Evolutionary conservation across 805 yeast genomes (phyloP).

Genomic region (Candida sakaeoensis): DNA sequence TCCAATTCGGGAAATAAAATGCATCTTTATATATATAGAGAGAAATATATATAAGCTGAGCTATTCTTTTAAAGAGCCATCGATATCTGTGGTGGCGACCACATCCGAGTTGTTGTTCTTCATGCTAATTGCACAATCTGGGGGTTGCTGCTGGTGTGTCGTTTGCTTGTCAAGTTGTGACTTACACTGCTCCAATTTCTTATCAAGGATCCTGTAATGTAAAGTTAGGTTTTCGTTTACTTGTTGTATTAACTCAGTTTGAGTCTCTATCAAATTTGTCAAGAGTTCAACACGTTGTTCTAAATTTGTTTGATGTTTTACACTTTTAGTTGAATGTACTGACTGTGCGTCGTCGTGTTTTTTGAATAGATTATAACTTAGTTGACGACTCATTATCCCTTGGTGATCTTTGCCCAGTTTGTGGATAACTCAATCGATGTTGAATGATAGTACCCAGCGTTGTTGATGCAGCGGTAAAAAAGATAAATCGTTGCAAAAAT

Average conservation of each 20-base stretch:
- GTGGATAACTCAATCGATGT: too few relatives aligned
- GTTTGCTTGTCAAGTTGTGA: neutral
- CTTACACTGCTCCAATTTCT: neutral
- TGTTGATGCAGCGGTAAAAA: neutral
- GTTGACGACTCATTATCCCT: neutral
- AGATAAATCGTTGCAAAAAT: too few relatives aligned
- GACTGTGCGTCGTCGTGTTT: neutral
- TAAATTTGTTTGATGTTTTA: neutral
- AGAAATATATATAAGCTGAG: neutral
- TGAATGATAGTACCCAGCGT: too few relatives aligned
- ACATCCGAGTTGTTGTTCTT: too few relatives aligned
- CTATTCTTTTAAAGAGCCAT: too few relatives aligned
- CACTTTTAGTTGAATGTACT: neutral
- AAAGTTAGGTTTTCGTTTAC: conserved; percentile 1
- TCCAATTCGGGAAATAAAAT: neutral
- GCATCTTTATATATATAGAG: neutral
- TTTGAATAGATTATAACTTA: neutral
- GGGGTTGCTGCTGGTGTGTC: neutral
- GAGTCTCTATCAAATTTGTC: conserved; percentile 1
- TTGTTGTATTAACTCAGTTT: conserved; percentile 2
- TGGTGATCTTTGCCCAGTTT: too few relatives aligned
- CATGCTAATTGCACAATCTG: too few relatives aligned
- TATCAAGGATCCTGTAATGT: neutral
- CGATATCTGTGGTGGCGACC: too few relatives aligned
- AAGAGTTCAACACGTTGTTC: neutral